These are phyloP conservation scores for Cavenderia fasciculata DNA, from an alignment of 78 protist species.

Conservation along the genomic window DNA sequence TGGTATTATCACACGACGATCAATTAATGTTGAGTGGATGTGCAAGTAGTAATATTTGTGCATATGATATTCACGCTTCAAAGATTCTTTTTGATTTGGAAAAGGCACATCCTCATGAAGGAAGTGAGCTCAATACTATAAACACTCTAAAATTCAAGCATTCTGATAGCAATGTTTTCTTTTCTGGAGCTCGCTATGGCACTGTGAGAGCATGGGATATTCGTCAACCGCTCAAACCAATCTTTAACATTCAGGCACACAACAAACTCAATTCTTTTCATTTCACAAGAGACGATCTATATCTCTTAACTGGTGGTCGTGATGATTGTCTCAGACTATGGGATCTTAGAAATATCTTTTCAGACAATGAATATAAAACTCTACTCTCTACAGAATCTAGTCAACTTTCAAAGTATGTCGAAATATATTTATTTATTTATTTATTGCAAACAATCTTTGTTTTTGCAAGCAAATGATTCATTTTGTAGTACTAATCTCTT, in stretches of 20 bases:
- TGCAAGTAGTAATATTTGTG: conserved; percentile 34
- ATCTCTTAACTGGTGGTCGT: conserved; percentile 36
- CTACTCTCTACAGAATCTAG: background rate
- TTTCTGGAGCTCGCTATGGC: conserved; percentile 53
- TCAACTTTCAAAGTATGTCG: background rate
- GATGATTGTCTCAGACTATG: conserved; percentile 25
- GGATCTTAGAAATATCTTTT: conserved; percentile 27
- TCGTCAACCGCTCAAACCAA: conserved; percentile 1
- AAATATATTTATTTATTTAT: background rate
- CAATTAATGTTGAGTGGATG: conserved; percentile 38
- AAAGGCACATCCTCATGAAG: conserved; percentile 19
- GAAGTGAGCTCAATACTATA: conserved; percentile 30
- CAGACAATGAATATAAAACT: background rate
- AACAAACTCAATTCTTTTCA: conserved; percentile 38
- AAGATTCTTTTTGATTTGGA: background rate
- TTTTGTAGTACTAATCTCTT: background rate
- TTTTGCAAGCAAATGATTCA: no score
- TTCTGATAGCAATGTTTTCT: conserved; percentile 13
- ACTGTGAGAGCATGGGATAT: conserved; percentile 55
- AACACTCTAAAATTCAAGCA: conserved; percentile 23
- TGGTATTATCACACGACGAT: conserved; percentile 15
- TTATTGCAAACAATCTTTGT: no score
- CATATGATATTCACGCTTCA: conserved; percentile 34
- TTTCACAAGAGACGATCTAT: conserved; percentile 20
- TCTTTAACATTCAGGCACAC: conserved; percentile 34